Percentiles rank a stretch among this genome's conserved stretches.
Evolutionary conservation across 768 basidiomycete genomes (phyloP).

Genomic region (Tylopilus cervinicoccineus): DNA sequence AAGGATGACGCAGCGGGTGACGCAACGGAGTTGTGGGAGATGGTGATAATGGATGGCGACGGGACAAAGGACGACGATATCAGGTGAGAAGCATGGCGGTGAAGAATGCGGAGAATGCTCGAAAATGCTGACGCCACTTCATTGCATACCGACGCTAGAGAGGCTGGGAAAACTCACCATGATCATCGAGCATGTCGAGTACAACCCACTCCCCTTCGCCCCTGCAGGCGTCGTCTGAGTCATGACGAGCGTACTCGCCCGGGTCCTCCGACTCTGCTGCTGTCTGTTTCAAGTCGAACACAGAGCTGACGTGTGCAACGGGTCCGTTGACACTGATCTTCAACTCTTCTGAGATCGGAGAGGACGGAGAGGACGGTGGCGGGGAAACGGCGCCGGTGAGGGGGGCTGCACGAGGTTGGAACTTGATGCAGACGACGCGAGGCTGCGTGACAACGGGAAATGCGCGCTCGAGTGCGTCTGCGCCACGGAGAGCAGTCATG

Average conservation of each 20-base stretch:
- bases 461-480: constrained; percentile 38
- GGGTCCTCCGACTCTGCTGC: constrained; percentile 2
- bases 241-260: background rate
- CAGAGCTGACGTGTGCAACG: background rate
- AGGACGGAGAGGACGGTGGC: constrained; percentile 21
- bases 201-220: constrained; percentile 46
- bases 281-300: constrained; percentile 1
- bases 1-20: constrained; percentile 13
- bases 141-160: background rate
- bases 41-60: constrained; percentile 49
- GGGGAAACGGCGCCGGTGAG: constrained; percentile 10
- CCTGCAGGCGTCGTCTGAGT: background rate
- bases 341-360: constrained; percentile 17
- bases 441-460: constrained; percentile 20
- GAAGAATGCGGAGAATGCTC: constrained; percentile 50
- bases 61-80: constrained; percentile 42
- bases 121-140: constrained; percentile 36
- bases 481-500: constrained; percentile 42
- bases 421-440: constrained; percentile 42
- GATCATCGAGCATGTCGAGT: constrained; percentile 48
- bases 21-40: constrained; percentile 37
- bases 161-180: constrained; percentile 26
- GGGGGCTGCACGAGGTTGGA: constrained; percentile 14
- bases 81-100: constrained; percentile 36
- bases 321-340: constrained; percentile 7